Conservation (phyloP, 1,284 basidiomycete genomes). For the Ustilago crameri region DNA sequence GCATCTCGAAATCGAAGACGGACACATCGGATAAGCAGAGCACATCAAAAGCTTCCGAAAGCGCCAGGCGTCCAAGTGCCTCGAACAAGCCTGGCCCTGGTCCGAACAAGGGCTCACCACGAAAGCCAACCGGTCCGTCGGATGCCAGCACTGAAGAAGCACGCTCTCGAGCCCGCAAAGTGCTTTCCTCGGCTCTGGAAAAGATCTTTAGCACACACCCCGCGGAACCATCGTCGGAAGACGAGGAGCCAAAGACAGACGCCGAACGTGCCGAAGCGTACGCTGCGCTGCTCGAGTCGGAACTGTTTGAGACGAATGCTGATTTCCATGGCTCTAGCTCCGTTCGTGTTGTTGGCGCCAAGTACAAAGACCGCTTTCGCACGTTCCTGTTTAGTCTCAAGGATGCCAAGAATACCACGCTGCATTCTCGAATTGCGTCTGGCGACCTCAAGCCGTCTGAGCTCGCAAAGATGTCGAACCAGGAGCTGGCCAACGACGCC, state of each 20-base stretch:
- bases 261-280: constrained; percentile 25
- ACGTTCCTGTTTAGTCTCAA: constrained; percentile 66
- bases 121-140: constrained; percentile 24
- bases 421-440: constrained; percentile 60
- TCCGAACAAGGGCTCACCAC: constrained; percentile 21
- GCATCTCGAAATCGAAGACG: not conserved
- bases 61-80: constrained; percentile 21
- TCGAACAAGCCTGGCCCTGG: constrained; percentile 11
- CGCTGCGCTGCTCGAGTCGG: constrained; percentile 45
- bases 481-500: constrained; percentile 65
- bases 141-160: constrained; percentile 46
- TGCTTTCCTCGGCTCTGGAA: constrained; percentile 26
- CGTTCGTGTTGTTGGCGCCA: constrained; percentile 20
- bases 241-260: constrained; percentile 11
- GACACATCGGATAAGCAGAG: constrained; percentile 2
- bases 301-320: constrained; percentile 47
- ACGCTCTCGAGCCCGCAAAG: constrained; percentile 32
- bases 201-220: constrained; percentile 17
- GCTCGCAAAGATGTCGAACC: constrained; percentile 59
- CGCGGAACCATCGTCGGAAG: not conserved
- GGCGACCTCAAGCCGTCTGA: constrained; percentile 51
- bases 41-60: constrained; percentile 9
- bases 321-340: constrained; percentile 37
- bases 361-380: constrained; percentile 65
- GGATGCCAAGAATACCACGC: constrained; percentile 60